Percentiles rank a stretch among this genome's conserved stretches.
phyloP scores from a whole-genome alignment of 306 rosid species.

The Elaeagnus macrophylla region DNA sequence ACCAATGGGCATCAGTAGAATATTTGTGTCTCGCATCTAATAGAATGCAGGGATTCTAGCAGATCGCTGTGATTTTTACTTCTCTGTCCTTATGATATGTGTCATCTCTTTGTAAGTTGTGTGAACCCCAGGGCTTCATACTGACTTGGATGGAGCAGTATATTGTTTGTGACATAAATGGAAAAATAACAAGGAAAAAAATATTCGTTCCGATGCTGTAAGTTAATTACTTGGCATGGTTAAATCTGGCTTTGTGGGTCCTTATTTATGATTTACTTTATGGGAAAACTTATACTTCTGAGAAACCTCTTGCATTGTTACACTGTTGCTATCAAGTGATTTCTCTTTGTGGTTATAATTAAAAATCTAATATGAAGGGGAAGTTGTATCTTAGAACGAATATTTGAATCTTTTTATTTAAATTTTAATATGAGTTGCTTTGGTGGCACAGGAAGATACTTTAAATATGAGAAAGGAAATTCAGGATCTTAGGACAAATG shows the following conservation, averaged over 20 bases:
- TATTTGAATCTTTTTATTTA: not conserved
- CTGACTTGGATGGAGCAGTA: no score
- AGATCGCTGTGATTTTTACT: no score
- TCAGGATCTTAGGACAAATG: constrained; percentile 90
- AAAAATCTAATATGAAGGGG: no score
- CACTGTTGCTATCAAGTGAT: no score
- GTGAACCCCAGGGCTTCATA: no score
- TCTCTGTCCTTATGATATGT: no score
- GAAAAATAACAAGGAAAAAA: not conserved
- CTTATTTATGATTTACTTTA: not conserved
- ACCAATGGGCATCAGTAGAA: not conserved
- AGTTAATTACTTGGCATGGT: not conserved
- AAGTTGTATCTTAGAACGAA: not conserved
- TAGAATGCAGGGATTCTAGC: not conserved
- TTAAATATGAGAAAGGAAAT: constrained; percentile 76
- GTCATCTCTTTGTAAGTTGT: no score
- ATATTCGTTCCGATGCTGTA: not conserved
- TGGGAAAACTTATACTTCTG: not conserved
- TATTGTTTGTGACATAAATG: not conserved
- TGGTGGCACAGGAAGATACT: constrained; percentile 67
- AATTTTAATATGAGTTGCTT: constrained; percentile 3
- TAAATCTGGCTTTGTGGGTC: not conserved
- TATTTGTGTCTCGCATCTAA: not conserved
- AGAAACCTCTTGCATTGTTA: no score
- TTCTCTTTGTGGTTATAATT: no score